These are phyloP conservation scores for Luffa acutangula DNA, from an alignment of 306 rosid genomes.

Conservation along the genomic window DNA sequence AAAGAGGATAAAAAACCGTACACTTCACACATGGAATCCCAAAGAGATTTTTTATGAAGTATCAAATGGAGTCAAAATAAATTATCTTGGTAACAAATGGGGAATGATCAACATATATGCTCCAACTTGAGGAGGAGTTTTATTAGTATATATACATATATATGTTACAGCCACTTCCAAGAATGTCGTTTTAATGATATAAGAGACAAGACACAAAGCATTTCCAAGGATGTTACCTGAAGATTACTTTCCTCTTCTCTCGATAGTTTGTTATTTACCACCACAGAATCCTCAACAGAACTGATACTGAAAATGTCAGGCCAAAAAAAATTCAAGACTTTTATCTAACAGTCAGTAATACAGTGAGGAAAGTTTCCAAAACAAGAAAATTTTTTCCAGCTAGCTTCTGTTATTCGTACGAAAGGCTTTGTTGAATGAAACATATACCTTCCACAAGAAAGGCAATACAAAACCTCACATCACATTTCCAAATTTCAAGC, in stretches of 20 bases:
- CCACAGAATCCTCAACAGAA: constrained; percentile 47
- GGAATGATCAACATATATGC: background rate
- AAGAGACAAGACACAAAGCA: background rate
- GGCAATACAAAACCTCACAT: background rate
- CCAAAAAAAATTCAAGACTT: background rate
- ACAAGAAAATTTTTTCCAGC: background rate
- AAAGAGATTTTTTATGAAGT: background rate
- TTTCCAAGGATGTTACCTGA: constrained; percentile 43
- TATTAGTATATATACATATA: background rate
- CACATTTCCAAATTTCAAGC: background rate
- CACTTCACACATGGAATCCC: background rate
- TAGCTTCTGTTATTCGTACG: background rate
- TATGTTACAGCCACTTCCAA: background rate
- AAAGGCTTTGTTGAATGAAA: background rate
- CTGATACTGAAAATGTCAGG: constrained; percentile 35
- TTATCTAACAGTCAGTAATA: background rate
- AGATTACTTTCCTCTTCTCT: constrained; percentile 59
- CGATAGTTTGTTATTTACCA: constrained; percentile 46
- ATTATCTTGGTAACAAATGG: background rate
- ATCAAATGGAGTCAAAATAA: background rate
- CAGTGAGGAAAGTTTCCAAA: background rate
- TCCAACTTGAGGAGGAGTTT: background rate
- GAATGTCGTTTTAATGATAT: background rate
- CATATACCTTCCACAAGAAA: background rate
- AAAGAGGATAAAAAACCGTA: background rate